A percentile compares a stretch with the other conserved stretches of the same genome.
phyloP scores from a whole-genome alignment of 106 monocot genomes.

The Phalaenopsis equestris region DNA sequence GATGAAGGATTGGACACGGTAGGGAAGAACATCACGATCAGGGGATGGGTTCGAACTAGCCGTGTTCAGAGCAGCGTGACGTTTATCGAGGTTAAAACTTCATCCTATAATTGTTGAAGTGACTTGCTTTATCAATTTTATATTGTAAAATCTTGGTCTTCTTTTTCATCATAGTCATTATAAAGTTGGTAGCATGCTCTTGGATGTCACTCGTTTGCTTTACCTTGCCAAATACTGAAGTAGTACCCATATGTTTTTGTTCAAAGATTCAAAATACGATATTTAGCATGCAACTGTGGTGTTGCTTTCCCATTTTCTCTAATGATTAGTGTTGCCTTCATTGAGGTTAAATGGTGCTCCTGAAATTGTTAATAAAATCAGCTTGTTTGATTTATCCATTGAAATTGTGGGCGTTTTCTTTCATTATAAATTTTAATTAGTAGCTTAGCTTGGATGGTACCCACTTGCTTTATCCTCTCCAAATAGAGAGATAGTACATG shows the following conservation, averaged over 20 bases:
- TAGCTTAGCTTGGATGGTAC: too few relatives aligned
- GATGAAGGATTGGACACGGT: slow-evolving; percentile 53
- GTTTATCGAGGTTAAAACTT: slow-evolving; percentile 70
- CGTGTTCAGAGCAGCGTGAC: slow-evolving; percentile 80
- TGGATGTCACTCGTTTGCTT: not conserved
- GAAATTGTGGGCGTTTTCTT: too few relatives aligned
- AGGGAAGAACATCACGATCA: slow-evolving; percentile 50
- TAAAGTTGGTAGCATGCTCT: not conserved
- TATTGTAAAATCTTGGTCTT: not conserved
- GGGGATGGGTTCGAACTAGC: slow-evolving; percentile 94
- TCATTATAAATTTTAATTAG: too few relatives aligned
- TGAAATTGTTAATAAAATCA: too few relatives aligned
- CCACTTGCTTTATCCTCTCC: too few relatives aligned
- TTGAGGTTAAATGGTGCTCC: too few relatives aligned
- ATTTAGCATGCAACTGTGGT: not conserved
- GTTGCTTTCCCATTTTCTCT: not conserved
- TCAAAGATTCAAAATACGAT: not conserved
- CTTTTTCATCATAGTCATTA: not conserved
- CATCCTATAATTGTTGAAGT: not conserved
- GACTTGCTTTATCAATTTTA: not conserved
- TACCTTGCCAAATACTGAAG: not conserved
- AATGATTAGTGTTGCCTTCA: too few relatives aligned
- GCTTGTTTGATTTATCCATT: too few relatives aligned
- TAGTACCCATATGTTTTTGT: not conserved
- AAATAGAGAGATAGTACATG: too few relatives aligned